phyloP scores from a whole-genome alignment of 2,329 filamentous ascomycete genomes.

The Aspergillus latus region DNA sequence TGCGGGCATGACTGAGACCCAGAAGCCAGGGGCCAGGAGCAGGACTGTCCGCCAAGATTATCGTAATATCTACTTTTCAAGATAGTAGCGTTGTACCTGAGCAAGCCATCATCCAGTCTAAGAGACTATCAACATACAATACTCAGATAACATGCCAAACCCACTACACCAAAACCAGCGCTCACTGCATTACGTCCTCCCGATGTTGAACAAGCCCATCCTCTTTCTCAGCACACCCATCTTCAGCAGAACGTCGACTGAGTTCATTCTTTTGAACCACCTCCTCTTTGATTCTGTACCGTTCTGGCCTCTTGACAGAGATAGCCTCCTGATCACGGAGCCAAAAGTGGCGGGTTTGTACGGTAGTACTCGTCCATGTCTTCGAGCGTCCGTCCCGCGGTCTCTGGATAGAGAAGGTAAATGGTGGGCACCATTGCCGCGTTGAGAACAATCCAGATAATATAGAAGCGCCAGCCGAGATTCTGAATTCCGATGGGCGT shows the following conservation, averaged over 20 bases:
- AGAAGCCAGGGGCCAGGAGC: too few relatives aligned
- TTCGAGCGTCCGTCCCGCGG: constrained; percentile 31
- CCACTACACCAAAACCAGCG: background rate
- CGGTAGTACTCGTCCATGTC: constrained; percentile 36
- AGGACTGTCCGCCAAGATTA: too few relatives aligned
- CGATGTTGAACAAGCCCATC: background rate
- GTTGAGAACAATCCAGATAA: constrained; percentile 31
- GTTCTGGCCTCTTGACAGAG: constrained; percentile 9
- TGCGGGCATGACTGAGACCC: too few relatives aligned
- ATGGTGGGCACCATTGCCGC: constrained; percentile 29
- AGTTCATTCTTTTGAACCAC: constrained; percentile 5
- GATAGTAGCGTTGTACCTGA: too few relatives aligned
- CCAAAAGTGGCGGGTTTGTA: constrained; percentile 16
- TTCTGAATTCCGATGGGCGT: constrained; percentile 34
- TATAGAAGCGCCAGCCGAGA: constrained; percentile 34
- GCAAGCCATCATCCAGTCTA: too few relatives aligned
- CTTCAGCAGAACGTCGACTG: background rate
- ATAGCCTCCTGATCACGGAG: constrained; percentile 6
- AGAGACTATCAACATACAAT: background rate
- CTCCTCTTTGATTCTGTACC: constrained; percentile 7
- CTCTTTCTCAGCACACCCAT: background rate
- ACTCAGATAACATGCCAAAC: background rate
- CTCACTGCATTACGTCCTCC: background rate
- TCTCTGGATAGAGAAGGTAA: constrained; percentile 36
- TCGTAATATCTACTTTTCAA: too few relatives aligned